Evolutionary conservation across 1,284 basidiomycete species (phyloP).

Genomic region (Cystobasidium sp.): DNA sequence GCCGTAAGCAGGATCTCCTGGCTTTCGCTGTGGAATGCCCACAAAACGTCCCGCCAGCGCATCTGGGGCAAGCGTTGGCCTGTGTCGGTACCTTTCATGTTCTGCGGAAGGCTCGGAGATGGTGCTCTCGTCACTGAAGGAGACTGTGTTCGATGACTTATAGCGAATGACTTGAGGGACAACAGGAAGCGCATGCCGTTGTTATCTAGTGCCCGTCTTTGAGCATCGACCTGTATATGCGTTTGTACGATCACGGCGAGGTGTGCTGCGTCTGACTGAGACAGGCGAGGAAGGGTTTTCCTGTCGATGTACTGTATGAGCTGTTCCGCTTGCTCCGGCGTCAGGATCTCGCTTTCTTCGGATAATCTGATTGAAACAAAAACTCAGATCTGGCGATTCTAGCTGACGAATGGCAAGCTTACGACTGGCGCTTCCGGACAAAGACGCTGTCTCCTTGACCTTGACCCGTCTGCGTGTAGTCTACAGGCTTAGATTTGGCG

Average conservation of each 20-base stretch:
- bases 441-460: too few species aligned
- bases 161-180: slow-evolving; percentile 68
- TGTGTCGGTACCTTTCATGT: not conserved
- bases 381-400: not conserved
- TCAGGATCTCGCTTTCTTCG: not conserved
- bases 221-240: slow-evolving; percentile 74
- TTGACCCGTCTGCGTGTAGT: too few species aligned
- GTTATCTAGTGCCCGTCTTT: slow-evolving; percentile 79
- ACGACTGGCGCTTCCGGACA: too few species aligned
- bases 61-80: slow-evolving; percentile 61
- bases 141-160: slow-evolving; percentile 12
- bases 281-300: not conserved
- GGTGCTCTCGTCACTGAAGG: not conserved
- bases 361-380: not conserved
- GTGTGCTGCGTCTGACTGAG: slow-evolving; percentile 14
- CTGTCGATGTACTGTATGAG: slow-evolving; percentile 4
- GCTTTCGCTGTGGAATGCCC: slow-evolving; percentile 92
- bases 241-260: slow-evolving; percentile 44
- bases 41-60: slow-evolving; percentile 87
- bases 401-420: too few species aligned
- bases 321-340: not conserved
- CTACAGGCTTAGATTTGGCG: too few species aligned
- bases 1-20: slow-evolving; percentile 79
- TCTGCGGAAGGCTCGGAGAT: not conserved
- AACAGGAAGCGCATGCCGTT: slow-evolving; percentile 89